These are phyloP conservation scores for Spatholobus suberectus DNA, from an alignment of 306 rosid genomes.

Conservation along the genomic window DNA sequence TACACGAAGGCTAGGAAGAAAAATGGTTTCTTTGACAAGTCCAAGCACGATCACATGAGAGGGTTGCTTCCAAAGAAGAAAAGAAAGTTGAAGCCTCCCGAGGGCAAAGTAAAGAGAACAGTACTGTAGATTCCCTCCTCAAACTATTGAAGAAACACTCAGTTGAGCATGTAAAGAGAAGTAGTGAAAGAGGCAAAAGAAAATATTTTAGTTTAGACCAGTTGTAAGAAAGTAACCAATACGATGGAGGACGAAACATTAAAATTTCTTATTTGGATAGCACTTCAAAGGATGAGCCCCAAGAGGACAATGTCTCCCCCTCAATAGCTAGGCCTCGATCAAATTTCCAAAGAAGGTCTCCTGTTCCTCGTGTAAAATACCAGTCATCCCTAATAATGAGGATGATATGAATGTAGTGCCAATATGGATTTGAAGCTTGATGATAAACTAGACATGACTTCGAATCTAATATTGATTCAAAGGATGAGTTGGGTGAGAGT, in stretches of 20 bases:
- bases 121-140: constrained; percentile 90
- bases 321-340: constrained; percentile 69
- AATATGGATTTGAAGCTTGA: constrained; percentile 48
- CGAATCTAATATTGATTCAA: constrained; percentile 46
- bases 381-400: constrained; percentile 54
- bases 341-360: constrained; percentile 85
- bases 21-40: too few relatives aligned
- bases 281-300: constrained; percentile 58
- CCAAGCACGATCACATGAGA: constrained; percentile 86
- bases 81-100: constrained; percentile 69
- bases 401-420: constrained; percentile 39
- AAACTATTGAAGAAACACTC: constrained; percentile 87
- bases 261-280: constrained; percentile 55
- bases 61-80: constrained; percentile 77
- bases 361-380: constrained; percentile 74
- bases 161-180: constrained; percentile 74
- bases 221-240: constrained; percentile 53
- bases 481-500: constrained; percentile 52
- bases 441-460: constrained; percentile 45
- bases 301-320: constrained; percentile 54
- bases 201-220: constrained; percentile 57
- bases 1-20: too few relatives aligned
- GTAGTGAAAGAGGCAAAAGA: constrained; percentile 46
- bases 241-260: constrained; percentile 48
- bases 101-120: constrained; percentile 69